phyloP scores from a whole-genome alignment of 78 protist species.

The Emiliania huxleyi region DNA sequence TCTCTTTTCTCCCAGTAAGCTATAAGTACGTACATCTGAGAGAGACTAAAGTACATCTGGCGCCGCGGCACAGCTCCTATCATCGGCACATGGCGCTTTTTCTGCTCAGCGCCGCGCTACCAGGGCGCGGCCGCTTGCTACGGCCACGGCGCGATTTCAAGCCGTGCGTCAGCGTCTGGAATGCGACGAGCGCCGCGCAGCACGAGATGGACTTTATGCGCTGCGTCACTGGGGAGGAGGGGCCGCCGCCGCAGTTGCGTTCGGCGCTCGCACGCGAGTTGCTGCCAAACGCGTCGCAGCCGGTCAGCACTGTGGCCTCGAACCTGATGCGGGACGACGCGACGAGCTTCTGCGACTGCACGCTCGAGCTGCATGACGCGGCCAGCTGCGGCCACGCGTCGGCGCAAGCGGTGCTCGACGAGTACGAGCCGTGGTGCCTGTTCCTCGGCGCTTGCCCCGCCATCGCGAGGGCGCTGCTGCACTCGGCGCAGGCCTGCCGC shows the following conservation, averaged over 20 bases:
- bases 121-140: too few species aligned
- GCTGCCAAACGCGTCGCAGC: background rate
- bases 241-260: background rate
- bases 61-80: too few species aligned
- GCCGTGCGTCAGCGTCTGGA: too few species aligned
- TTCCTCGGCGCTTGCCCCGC: background rate
- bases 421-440: background rate
- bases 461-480: background rate
- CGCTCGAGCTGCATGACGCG: background rate
- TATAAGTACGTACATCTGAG: too few species aligned
- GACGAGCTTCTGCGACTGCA: background rate
- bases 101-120: too few species aligned
- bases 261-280: background rate
- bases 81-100: too few species aligned
- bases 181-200: background rate
- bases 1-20: too few species aligned
- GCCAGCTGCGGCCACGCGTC: background rate
- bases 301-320: background rate
- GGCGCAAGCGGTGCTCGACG: background rate
- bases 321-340: background rate
- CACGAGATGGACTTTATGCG: background rate
- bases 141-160: too few species aligned
- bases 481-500: background rate
- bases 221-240: background rate
- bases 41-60: too few species aligned